Conservation (phyloP, 1,139 yeast species). For the Protomyces gravidus region DNA sequence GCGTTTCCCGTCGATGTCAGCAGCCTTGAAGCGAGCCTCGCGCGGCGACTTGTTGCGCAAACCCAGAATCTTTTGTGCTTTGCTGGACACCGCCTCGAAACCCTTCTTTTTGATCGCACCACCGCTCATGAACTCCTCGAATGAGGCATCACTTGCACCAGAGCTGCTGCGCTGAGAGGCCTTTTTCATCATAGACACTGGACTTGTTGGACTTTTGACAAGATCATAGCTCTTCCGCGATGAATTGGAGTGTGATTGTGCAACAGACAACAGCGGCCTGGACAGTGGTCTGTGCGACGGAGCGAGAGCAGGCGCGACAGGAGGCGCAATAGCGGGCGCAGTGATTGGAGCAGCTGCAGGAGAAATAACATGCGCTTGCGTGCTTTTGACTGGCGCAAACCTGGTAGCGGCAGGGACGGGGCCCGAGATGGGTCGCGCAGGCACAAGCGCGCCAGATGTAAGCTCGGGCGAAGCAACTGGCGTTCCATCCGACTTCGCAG, state of each 20-base stretch:
- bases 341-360: not conserved
- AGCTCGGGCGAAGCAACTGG: not conserved
- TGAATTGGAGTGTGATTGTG: not conserved
- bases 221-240: not conserved
- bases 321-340: not conserved
- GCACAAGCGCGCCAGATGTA: not conserved
- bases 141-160: not conserved
- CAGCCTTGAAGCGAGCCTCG: not conserved
- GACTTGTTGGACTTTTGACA: not conserved
- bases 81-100: slow-evolving; percentile 3
- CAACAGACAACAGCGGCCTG: not conserved
- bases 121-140: not conserved
- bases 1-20: not conserved
- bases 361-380: not conserved
- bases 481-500: not conserved
- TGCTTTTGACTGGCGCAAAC: no score
- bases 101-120: not conserved
- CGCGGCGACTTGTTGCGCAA: slow-evolving; percentile 8
- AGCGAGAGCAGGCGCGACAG: not conserved
- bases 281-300: not conserved
- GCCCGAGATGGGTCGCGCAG: not conserved
- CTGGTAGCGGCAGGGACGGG: not conserved
- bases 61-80: slow-evolving; percentile 22
- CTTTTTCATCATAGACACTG: slow-evolving; percentile 6
- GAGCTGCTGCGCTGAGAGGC: slow-evolving; percentile 4